These are phyloP conservation scores for Penicillium sp. DNA, from an alignment of 2,329 filamentous ascomycete genomes.

Conservation along the genomic window DNA sequence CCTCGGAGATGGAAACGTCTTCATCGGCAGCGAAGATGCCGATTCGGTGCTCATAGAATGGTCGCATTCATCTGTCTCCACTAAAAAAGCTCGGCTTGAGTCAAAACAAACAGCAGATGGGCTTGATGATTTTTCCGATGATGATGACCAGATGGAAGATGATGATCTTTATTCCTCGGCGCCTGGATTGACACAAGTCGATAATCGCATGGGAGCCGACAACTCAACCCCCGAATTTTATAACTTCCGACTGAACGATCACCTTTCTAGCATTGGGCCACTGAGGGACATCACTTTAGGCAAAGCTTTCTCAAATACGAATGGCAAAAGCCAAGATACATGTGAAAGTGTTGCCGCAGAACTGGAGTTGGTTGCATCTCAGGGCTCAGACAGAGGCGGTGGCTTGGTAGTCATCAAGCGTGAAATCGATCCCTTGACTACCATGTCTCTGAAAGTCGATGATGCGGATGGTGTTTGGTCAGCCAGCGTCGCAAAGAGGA, in stretches of 20 bases:
- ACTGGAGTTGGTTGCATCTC: conserved; percentile 55
- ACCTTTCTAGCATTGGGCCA: conserved; percentile 72
- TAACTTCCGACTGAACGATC: conserved; percentile 73
- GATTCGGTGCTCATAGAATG: conserved; percentile 82
- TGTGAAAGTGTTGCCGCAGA: conserved; percentile 36
- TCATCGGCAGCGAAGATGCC: conserved; percentile 79
- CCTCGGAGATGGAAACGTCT: conserved; percentile 68
- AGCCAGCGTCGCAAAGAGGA: conserved; percentile 55
- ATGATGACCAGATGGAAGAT: conserved; percentile 55
- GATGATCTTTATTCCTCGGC: conserved; percentile 50
- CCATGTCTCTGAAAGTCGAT: conserved; percentile 68
- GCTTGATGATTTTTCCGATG: conserved; percentile 57
- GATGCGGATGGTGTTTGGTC: conserved; percentile 79
- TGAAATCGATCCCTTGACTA: conserved; percentile 70
- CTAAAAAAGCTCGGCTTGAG: conserved; percentile 59
- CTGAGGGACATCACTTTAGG: conserved; percentile 74
- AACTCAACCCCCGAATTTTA: conserved; percentile 53
- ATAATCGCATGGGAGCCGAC: conserved; percentile 19
- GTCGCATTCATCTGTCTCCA: conserved; percentile 62
- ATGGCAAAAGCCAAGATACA: conserved; percentile 45
- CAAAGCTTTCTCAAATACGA: conserved; percentile 49
- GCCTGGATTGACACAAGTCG: conserved; percentile 20
- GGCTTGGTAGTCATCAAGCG: conserved; percentile 74
- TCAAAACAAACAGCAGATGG: conserved; percentile 54
- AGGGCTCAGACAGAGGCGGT: conserved; percentile 58